Conservation (phyloP, 1,139 yeast genomes). For the Saccharomyces hybrid region DNA sequence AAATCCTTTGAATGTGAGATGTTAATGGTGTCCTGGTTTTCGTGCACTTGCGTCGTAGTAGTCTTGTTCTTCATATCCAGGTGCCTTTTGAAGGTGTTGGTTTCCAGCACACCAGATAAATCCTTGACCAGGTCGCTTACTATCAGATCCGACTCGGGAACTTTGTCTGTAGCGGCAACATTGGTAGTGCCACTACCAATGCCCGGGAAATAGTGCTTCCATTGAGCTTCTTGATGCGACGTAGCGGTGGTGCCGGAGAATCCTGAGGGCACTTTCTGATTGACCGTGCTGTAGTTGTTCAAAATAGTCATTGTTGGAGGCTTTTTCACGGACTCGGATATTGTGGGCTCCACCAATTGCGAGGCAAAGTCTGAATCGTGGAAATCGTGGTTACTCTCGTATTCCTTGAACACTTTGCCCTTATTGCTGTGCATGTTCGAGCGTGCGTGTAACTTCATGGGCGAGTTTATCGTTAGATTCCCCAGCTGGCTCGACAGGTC, state of each 20-base stretch:
- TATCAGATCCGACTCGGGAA: constrained; percentile 17
- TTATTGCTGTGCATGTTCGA: neutral
- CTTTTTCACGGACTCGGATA: neutral
- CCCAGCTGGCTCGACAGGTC: neutral
- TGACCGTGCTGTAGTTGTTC: constrained; percentile 20
- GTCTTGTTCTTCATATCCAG: neutral
- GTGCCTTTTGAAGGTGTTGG: constrained; percentile 24
- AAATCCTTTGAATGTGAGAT: neutral
- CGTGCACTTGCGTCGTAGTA: constrained; percentile 1
- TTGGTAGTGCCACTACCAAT: constrained; percentile 1
- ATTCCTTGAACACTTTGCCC: constrained; percentile 12
- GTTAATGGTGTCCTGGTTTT: neutral
- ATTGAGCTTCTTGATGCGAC: constrained; percentile 16
- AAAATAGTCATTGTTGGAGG: neutral
- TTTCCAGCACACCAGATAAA: constrained; percentile 22
- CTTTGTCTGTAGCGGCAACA: constrained; percentile 1
- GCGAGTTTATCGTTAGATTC: neutral
- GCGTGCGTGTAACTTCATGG: neutral
- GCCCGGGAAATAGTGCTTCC: constrained; percentile 18
- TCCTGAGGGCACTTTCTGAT: constrained; percentile 10
- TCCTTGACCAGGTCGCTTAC: constrained; percentile 25
- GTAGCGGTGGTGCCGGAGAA: constrained; percentile 5
- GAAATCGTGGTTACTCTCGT: constrained; percentile 17
- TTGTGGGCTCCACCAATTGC: constrained; percentile 14
- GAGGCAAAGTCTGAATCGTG: constrained; percentile 19